phyloP scores from a whole-genome alignment of 108 stramenopile genomes.

The Skeletonema potamos region DNA sequence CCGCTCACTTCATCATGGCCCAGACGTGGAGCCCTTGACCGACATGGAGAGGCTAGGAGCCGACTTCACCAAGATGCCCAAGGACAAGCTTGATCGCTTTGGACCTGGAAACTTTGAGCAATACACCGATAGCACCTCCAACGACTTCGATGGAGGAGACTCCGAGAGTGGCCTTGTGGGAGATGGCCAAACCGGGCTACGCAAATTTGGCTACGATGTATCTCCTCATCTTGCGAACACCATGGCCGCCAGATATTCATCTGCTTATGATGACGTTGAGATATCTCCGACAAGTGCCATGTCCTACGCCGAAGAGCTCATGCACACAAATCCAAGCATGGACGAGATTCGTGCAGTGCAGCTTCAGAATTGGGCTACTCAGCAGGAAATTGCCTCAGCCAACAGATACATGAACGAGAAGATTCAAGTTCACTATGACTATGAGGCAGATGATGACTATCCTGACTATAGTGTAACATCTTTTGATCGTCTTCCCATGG shows the following conservation, averaged over 20 bases:
- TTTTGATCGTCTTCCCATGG: conserved; percentile 1
- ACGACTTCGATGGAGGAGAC: too few relatives aligned
- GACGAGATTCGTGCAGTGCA: conserved; percentile 25
- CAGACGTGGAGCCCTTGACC: conserved; percentile 34
- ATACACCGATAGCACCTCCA: too few relatives aligned
- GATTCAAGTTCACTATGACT: not conserved
- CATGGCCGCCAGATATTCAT: conserved; percentile 16
- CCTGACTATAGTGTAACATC: conserved; percentile 12
- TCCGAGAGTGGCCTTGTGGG: too few relatives aligned
- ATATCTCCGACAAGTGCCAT: conserved; percentile 56
- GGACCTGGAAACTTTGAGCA: too few relatives aligned
- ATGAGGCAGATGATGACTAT: not conserved
- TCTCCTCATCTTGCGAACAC: conserved; percentile 37
- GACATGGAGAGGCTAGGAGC: conserved; percentile 17
- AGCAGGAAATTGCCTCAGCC: conserved; percentile 62
- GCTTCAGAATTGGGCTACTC: conserved; percentile 80
- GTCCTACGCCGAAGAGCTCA: conserved; percentile 70
- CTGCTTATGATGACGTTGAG: conserved; percentile 10
- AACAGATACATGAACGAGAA: conserved; percentile 19
- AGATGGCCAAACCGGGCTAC: too few relatives aligned
- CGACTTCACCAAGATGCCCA: conserved; percentile 55
- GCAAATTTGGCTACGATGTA: conserved; percentile 32
- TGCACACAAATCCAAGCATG: conserved; percentile 44
- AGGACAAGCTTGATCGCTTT: conserved; percentile 34
- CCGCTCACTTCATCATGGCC: conserved; percentile 41